Evolutionary conservation across 1,284 basidiomycete genomes (phyloP).

Genomic region (Xerocomus nothofagi): DNA sequence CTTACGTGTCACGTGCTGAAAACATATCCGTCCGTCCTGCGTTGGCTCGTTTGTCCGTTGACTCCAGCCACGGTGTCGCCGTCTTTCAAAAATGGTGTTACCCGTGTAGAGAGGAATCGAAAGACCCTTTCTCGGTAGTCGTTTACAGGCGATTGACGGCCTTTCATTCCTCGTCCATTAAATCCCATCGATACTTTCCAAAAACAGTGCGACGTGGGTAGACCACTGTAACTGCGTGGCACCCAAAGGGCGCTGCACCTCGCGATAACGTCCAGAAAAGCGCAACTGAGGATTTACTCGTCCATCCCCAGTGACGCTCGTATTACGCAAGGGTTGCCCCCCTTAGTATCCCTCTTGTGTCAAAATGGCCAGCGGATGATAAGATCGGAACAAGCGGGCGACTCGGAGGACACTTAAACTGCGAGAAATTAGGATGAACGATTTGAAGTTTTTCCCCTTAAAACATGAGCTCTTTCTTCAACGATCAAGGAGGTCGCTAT

Average conservation of each 20-base stretch:
- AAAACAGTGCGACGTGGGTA: neutral
- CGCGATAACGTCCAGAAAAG: neutral
- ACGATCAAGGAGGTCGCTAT: too few relatives aligned
- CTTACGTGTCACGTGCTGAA: slow-evolving; percentile 5
- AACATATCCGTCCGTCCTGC: neutral
- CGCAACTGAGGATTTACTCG: neutral
- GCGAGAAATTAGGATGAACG: too few relatives aligned
- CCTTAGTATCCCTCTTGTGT: too few relatives aligned
- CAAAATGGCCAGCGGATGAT: too few relatives aligned
- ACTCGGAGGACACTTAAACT: too few relatives aligned
- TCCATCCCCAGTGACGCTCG: neutral
- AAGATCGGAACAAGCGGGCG: too few relatives aligned
- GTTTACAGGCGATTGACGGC: neutral
- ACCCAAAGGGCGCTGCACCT: too few relatives aligned
- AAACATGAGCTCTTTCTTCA: too few relatives aligned
- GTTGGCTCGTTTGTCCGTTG: neutral
- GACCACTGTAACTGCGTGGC: neutral
- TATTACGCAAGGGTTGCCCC: too few relatives aligned
- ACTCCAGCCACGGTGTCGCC: neutral
- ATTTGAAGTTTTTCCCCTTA: too few relatives aligned
- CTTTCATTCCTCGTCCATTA: neutral
- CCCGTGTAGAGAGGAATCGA: too few relatives aligned
- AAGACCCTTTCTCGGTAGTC: neutral
- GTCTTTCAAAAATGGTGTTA: too few relatives aligned
- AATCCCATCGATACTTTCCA: neutral